Base-by-base conservation (phyloP, 2,329 filamentous ascomycete genomes). In the Aspergillus puulaauensis region DNA sequence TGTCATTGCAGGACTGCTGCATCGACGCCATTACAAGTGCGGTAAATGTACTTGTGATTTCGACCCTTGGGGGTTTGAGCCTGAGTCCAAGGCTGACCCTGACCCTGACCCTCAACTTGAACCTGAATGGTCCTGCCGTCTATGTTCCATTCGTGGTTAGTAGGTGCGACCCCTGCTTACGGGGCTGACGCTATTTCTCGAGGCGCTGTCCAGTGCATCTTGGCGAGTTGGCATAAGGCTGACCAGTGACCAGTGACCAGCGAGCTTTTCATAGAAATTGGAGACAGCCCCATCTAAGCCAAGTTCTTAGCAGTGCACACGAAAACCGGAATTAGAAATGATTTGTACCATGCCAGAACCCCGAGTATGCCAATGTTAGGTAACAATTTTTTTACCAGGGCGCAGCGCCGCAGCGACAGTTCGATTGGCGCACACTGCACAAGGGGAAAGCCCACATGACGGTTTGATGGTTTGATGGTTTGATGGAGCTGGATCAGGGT, bases 191-290 rank as follows among this genome's bases (percentile, higher is more conserved):
- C 52, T 47, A 48, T 54, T 23, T 21, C 33, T 41, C 19, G 41
- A 41, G 52, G 52, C 52, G 44, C 31, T 47, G 43, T 21, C 33
- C 43, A 45, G 15, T 54, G 21, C 44, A 17, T 15, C 52, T 54
- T 54, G 52, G 52, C 52, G 47, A 31, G 33, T 39, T 47, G 52
- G 52, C 52, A 48, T 54, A 54, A 54, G 52, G 52, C 52, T 54
- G 52, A 52, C 17, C 27, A 27, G 2, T 8, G 24, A 8, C 44
- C 44, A 40, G 37, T 17, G 37, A 40, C 15, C 37, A 40, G 37
- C 17, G 37, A 51, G 14, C 6, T 21, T 24, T 52, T 24, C 49
- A 52, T 52, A 19, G 23, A 17, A 40, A 19, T 19, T 45, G 41
- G 51, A 39, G 41, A 17, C 19, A 17, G 14, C n/a, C 33, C 12